Evolutionary conservation across 108 stramenopile species (phyloP), one percentile per base, ranked within the genome.

Genomic region (Skeletonema costatum): DNA sequence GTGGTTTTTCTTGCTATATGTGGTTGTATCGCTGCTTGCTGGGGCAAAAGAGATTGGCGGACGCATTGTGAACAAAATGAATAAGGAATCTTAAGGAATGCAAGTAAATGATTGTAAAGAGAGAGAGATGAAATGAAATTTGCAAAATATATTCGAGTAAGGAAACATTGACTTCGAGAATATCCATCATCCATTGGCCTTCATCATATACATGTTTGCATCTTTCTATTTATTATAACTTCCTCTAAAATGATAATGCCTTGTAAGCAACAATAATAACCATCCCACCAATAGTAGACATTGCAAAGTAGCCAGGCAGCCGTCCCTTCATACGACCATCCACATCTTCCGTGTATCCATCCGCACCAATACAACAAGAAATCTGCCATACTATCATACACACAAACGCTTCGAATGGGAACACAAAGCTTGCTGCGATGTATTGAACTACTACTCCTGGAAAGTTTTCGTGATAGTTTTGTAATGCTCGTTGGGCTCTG

Each of bases 1-100:
- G 51, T 81, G 80, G 80, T 81, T 81, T 44, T 74, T 81, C 41
- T 41, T 81, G 2, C 19, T 71, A 0, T 81, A 81, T 48, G 56
- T 81, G 8, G 70, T 69, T 2, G 80, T 81, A 48, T 74, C 73
- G 50, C 44, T 81, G 2, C 73, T 81, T 25, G 80, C 80, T 7
- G 80, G 80, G 42, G 74, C 68, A 10, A 81, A 81, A 17, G 80
- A 81, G 69, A 44, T 81, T 21, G 29, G 69, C 12, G 62, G 68
- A 5, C 46, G 80, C 31, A 66, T 81, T 48, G 50, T 41, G 41
- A 81, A 75, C 4, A 36, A 44, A 58, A 64, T 74, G 39, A 33
- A 71, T n/a, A 31, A 81, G 9, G n/a, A n/a, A n/a, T n/a, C n/a
- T n/a, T n/a, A n/a, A n/a, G n/a, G n/a, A n/a, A n/a, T n/a, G n/a